A percentile compares a stretch with the other conserved stretches of the same genome.
Conservation (phyloP, 2,329 filamentous ascomycete genomes). For the Neocucurbitaria cava region DNA sequence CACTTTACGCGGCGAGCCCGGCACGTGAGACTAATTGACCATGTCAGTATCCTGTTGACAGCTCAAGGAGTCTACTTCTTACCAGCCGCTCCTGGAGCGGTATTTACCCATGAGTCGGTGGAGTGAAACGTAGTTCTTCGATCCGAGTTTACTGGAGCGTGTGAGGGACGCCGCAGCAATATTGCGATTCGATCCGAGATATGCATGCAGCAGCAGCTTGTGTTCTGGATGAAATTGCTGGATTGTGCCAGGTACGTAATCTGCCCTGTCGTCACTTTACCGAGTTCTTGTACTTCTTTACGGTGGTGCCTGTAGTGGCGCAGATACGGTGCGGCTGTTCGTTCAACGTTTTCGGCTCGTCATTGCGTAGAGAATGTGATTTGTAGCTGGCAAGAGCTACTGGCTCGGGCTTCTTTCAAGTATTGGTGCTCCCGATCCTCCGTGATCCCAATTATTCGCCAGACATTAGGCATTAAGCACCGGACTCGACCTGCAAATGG, state of each 20-base stretch:
- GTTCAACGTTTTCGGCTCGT: neutral
- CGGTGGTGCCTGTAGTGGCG: neutral
- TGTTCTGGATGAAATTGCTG: neutral
- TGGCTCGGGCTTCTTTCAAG: neutral
- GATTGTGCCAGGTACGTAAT: neutral
- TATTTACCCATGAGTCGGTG: slow-evolving; percentile 34
- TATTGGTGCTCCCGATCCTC: neutral
- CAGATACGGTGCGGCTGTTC: neutral
- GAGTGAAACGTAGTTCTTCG: slow-evolving; percentile 3
- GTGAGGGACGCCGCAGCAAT: neutral
- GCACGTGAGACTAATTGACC: slow-evolving; percentile 33
- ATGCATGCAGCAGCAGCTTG: neutral
- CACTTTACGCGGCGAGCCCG: slow-evolving; percentile 43
- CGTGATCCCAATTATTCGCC: neutral
- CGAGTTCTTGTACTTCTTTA: neutral
- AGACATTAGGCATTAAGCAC: neutral
- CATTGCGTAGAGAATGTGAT: neutral
- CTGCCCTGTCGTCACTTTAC: neutral
- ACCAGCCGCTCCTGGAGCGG: slow-evolving; percentile 43
- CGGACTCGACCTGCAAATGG: neutral
- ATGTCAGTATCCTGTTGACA: slow-evolving; percentile 4
- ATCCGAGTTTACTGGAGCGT: slow-evolving; percentile 5
- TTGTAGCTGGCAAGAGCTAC: neutral
- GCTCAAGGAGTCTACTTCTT: slow-evolving; percentile 18
- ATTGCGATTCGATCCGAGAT: neutral